Conservation (phyloP, 1,139 yeast species). For the Yamadazyma dendronema region DNA sequence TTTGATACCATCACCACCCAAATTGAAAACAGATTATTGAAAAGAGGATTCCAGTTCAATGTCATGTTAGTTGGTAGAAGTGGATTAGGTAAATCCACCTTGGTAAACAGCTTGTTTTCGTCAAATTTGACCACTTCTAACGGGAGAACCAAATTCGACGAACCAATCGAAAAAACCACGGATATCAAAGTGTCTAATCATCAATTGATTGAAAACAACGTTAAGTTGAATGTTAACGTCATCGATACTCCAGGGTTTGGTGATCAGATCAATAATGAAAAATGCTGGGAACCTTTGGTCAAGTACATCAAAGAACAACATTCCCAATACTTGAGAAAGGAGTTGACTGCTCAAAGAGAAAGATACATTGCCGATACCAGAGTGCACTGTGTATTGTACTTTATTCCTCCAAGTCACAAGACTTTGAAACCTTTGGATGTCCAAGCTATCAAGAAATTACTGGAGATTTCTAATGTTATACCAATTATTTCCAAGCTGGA, state of each 20-base stretch:
- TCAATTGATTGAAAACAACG: slow-evolving; percentile 76
- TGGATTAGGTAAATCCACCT: slow-evolving; percentile 91
- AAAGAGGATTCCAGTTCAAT: slow-evolving; percentile 92
- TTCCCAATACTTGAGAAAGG: slow-evolving; percentile 88
- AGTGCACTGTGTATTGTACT: slow-evolving; percentile 90
- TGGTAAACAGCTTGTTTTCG: slow-evolving; percentile 86
- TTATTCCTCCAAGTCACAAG: slow-evolving; percentile 82
- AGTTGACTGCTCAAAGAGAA: slow-evolving; percentile 94
- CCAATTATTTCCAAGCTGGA: slow-evolving; percentile 96
- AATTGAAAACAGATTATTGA: slow-evolving; percentile 87
- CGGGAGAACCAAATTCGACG: slow-evolving; percentile 66
- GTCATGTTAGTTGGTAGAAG: slow-evolving; percentile 93
- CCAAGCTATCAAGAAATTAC: slow-evolving; percentile 76
- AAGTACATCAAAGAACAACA: slow-evolving; percentile 97
- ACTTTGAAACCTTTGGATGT: slow-evolving; percentile 83
- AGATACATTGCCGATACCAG: slow-evolving; percentile 82
- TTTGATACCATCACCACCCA: slow-evolving; percentile 95
- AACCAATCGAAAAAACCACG: slow-evolving; percentile 82
- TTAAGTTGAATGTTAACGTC: slow-evolving; percentile 77
- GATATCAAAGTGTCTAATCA: slow-evolving; percentile 80
- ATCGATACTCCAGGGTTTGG: slow-evolving; percentile 98
- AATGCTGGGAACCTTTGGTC: slow-evolving; percentile 96
- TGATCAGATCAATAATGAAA: slow-evolving; percentile 92
- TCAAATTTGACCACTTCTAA: slow-evolving; percentile 71
- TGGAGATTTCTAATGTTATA: slow-evolving; percentile 90